These are phyloP conservation scores for Amanita thiersii DNA, from an alignment of 768 basidiomycete genomes.

Conservation along the genomic window DNA sequence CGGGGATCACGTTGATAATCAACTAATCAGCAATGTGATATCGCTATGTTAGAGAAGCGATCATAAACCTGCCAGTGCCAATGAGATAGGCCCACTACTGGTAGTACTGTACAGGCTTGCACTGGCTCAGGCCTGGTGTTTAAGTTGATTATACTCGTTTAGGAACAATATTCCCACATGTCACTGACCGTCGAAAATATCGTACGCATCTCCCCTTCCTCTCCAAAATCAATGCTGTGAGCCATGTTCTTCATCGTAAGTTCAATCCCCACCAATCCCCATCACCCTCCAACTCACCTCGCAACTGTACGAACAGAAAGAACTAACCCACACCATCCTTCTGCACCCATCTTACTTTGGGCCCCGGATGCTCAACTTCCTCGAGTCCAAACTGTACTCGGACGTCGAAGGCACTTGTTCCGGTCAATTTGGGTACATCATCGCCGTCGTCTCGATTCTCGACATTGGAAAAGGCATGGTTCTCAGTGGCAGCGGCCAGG, in stretches of 20 bases:
- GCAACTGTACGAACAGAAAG: conserved; percentile 53
- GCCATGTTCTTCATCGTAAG: conserved; percentile 71
- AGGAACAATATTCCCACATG: too few species aligned
- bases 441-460: conserved; percentile 83
- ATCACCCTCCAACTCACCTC: not conserved
- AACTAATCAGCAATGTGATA: too few species aligned
- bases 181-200: too few species aligned
- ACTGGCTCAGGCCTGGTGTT: too few species aligned
- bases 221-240: too few species aligned
- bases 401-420: conserved; percentile 98
- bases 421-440: conserved; percentile 91
- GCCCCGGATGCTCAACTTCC: conserved; percentile 88
- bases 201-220: conserved; percentile 1
- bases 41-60: too few species aligned
- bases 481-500: conserved; percentile 85
- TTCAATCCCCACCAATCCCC: conserved; percentile 3
- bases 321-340: conserved; percentile 94
- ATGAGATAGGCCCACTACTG: too few species aligned
- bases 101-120: too few species aligned
- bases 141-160: too few species aligned
- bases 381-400: conserved; percentile 87
- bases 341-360: conserved; percentile 98
- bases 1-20: too few species aligned
- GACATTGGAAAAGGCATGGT: conserved; percentile 94
- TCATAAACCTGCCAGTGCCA: too few species aligned